Evolutionary conservation across 1,284 basidiomycete species (phyloP), one percentile per base, ranked within the genome.

Genomic region (Malassezia dermatis): DNA sequence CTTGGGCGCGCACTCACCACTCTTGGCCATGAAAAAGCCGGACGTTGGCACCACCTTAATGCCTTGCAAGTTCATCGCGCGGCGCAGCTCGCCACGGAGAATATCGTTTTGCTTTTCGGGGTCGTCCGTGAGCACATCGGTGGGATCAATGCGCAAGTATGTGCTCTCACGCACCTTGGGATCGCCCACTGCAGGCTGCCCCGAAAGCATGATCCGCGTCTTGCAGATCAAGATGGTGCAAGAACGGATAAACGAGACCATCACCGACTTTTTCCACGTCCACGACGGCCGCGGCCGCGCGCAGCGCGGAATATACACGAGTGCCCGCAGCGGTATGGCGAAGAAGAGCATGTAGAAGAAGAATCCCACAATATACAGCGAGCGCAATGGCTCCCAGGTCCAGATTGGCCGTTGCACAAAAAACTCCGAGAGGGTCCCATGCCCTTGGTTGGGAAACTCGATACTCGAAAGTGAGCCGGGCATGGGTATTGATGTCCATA

Each of bases 391-490:
- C 32, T 69, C 60, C 8, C 57, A 53, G 1, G 63, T 58, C 68
- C 68, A 72, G 1, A 71, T 34, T 2, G 69, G 69, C 6, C 56
- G 51, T 15, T 62, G 58, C 23, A 63, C 61, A 31, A 60, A 56
- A 52, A 67, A 72, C 34, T 72, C 69, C n/a, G 61, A 64, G 32
- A 57, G 54, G 13, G 15, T 28, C 3, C 69, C 69, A 35, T 42
- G 53, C 19, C 69, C 69, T 50, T 71, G 69, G 6, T 62, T 53
- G 4, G 69, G 69, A 43, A 72, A 72, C 17, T 66, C 62, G n/a
- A 53, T 44, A 6, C 54, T 53, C 13, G 60, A 61, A 4, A 64
- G 26, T 7, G 48, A 28, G 8, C 32, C n/a, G 8, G 46, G 34
- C 8, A 48, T 15, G 15, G 11, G 37, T 15, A 2, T 39, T 10